Conservation (phyloP, 2,329 filamentous ascomycete species). For the Tolypocladium guangdongense region DNA sequence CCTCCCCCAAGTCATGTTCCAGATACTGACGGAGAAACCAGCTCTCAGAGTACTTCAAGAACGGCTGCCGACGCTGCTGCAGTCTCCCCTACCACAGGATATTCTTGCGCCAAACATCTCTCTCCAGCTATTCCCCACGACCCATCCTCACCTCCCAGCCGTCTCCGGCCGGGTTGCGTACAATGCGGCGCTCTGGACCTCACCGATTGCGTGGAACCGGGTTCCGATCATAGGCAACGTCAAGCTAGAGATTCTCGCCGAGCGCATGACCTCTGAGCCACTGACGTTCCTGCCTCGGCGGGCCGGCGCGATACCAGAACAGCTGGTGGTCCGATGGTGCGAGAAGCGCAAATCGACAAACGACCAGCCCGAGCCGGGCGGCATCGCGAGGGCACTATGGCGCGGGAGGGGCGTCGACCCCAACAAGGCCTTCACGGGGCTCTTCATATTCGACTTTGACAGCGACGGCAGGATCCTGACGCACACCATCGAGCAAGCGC, state of each 20-base stretch:
- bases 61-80: conserved; percentile 54
- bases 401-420: conserved; percentile 31
- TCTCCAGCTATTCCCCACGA: conserved; percentile 61
- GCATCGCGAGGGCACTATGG: conserved; percentile 32
- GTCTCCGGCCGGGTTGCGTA: conserved; percentile 87
- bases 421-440: conserved; percentile 71
- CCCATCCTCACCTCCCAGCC: conserved; percentile 80
- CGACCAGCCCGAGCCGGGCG: conserved; percentile 21
- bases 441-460: conserved; percentile 96
- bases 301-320: conserved; percentile 55
- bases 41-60: conserved; percentile 55
- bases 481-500: conserved; percentile 90
- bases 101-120: conserved; percentile 66
- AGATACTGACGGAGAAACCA: conserved; percentile 15
- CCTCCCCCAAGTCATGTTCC: too few species aligned
- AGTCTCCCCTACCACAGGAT: conserved; percentile 59
- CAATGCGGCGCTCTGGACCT: conserved; percentile 88
- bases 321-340: conserved; percentile 85
- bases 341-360: conserved; percentile 22
- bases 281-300: conserved; percentile 35
- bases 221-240: conserved; percentile 88
- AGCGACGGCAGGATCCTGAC: conserved; percentile 69
- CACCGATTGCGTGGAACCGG: conserved; percentile 89
- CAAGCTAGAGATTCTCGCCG: conserved; percentile 73
- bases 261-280: conserved; percentile 66